Percentiles rank a stretch among this genome's conserved stretches.
These are phyloP conservation scores for Patellifolia procumbens DNA, from an alignment of 179 eudicot species.

Conservation along the genomic window DNA sequence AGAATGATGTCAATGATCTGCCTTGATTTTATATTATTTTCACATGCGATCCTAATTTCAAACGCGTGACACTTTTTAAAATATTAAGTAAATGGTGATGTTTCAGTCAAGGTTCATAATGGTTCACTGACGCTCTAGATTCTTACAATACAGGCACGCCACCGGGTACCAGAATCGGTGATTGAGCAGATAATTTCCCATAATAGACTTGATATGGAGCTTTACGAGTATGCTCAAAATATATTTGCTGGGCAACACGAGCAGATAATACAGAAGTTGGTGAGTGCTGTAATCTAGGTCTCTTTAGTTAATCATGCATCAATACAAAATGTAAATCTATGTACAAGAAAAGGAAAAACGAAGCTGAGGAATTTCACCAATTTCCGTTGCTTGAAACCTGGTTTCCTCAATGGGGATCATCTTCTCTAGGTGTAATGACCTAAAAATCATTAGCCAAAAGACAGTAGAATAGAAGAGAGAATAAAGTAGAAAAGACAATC, in stretches of 20 bases:
- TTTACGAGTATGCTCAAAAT: slow-evolving; percentile 69
- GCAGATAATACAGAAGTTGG: slow-evolving; percentile 42
- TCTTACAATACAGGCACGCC: slow-evolving; percentile 62
- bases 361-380: neutral
- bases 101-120: neutral
- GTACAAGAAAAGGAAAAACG: neutral
- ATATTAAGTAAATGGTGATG: neutral
- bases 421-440: too few species aligned
- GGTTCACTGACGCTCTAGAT: slow-evolving; percentile 15
- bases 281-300: slow-evolving; percentile 13
- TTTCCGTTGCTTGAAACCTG: neutral
- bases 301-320: neutral
- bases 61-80: neutral
- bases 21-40: neutral
- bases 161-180: slow-evolving; percentile 53
- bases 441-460: too few species aligned
- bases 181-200: slow-evolving; percentile 63
- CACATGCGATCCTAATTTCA: neutral
- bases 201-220: slow-evolving; percentile 80
- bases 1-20: too few species aligned
- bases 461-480: too few species aligned
- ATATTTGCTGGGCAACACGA: slow-evolving; percentile 63
- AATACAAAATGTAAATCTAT: neutral
- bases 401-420: neutral
- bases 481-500: too few species aligned